Conservation (phyloP, 352 stramenopile genomes). For the Phytophthora hibernalis region DNA sequence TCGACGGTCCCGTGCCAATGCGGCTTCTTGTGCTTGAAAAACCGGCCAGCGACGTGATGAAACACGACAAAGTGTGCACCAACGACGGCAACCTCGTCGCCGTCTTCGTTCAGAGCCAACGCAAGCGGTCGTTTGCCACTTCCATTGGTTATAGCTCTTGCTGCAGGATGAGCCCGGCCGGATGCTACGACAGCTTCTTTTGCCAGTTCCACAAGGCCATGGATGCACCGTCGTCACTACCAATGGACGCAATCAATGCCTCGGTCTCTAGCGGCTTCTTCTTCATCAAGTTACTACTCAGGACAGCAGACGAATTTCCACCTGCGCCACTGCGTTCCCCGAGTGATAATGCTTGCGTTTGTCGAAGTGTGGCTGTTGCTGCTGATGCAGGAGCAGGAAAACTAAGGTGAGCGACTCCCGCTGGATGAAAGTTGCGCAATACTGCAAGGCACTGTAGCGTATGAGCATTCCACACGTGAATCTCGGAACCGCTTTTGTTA, state of each 20-base stretch:
- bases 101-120: slow-evolving; percentile 75
- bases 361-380: slow-evolving; percentile 46
- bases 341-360: slow-evolving; percentile 36
- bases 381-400: slow-evolving; percentile 64
- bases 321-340: slow-evolving; percentile 38
- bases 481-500: slow-evolving; percentile 39
- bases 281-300: slow-evolving; percentile 60
- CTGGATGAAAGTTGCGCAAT: slow-evolving; percentile 67
- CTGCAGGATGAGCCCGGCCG: slow-evolving; percentile 47
- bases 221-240: slow-evolving; percentile 61
- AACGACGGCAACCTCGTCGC: slow-evolving; percentile 69
- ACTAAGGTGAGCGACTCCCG: slow-evolving; percentile 57
- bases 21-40: slow-evolving; percentile 79
- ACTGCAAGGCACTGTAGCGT: slow-evolving; percentile 78
- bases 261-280: slow-evolving; percentile 68
- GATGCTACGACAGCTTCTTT: slow-evolving; percentile 64
- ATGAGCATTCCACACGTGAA: slow-evolving; percentile 75
- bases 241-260: slow-evolving; percentile 65
- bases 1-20: slow-evolving; percentile 41
- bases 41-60: slow-evolving; percentile 55
- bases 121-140: slow-evolving; percentile 49
- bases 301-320: slow-evolving; percentile 33
- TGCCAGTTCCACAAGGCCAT: slow-evolving; percentile 89
- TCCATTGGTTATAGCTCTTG: slow-evolving; percentile 14
- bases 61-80: slow-evolving; percentile 72